Base-by-base conservation (phyloP, 2,329 filamentous ascomycete species). In the Pyricularia pennisetigena region DNA sequence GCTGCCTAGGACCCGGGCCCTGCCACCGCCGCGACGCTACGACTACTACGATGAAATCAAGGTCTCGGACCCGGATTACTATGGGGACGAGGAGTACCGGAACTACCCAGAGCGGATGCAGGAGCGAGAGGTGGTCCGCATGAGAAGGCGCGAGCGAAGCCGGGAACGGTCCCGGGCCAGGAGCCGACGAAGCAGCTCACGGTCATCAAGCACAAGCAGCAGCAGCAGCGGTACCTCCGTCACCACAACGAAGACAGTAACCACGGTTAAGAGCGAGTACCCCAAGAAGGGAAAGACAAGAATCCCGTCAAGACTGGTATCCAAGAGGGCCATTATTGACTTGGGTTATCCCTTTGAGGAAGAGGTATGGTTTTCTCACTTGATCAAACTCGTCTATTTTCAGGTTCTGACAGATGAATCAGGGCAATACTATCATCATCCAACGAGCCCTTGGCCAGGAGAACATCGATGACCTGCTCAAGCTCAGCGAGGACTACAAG, bases 391-490 rank as follows among this genome's bases (percentile, higher is more conserved):
- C 4, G 26, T 54, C 8, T 7, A n/a, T 29, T 32, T 49, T 49
- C 20, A n/a, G 14, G 20, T 49, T 24, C n/a, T 26, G 8, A 29
- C 26, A 16, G n/a, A 28, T 14, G 41, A 49, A 71, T 87, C 72
- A 95, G 91, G 92, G 90, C 57, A 89, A 90, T 72, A 90, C 90
- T 26, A 88, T 95, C 73, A 86, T 97, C 67, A 88, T 98, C 41
- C 88, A 91, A 72, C 90, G 92, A 75, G 94, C 94, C 10, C 84
- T 98, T 5, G 91, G 92, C 20, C 94, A 96, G 73, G 88, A 94
- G 23, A 93, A 97, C 73, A 97, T 97, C 71, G 93, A 97, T 73
- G 91, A 96, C 74, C 84, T 97, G 63, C 90, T 97, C 73, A 90
- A 88, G 74, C 82, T 93, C 66, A 96, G 92, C 77, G 91, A 93